phyloP scores from a whole-genome alignment of 1,284 basidiomycete species.

The Neolentinus lepideus region DNA sequence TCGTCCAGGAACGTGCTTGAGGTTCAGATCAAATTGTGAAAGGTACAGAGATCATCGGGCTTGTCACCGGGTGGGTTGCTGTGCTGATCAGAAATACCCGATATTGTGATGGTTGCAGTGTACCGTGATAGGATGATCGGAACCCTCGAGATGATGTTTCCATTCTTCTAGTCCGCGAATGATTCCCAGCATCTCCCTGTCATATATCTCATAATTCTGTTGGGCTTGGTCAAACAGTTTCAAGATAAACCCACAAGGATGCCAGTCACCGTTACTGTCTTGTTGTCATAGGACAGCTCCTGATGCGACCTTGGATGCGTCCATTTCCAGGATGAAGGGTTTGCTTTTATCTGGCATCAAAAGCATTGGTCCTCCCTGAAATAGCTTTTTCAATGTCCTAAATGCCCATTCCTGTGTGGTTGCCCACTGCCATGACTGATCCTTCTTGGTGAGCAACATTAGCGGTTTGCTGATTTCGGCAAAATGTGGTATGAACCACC shows the following conservation, averaged over 20 bases:
- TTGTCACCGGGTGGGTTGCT: background rate
- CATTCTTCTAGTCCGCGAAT: constrained; percentile 6
- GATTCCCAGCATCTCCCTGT: constrained; percentile 29
- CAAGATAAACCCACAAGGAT: constrained; percentile 7
- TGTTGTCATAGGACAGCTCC: constrained; percentile 8
- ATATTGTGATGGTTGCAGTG: background rate
- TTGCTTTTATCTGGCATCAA: no score
- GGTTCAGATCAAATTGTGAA: no score
- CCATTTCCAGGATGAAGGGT: no score
- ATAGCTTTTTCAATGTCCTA: no score
- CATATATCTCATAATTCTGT: constrained; percentile 25
- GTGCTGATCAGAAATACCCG: background rate
- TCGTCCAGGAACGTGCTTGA: no score
- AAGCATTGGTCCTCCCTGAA: no score
- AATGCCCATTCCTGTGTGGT: no score
- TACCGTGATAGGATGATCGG: background rate
- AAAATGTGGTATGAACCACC: constrained; percentile 31
- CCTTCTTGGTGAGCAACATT: constrained; percentile 17
- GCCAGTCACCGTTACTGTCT: constrained; percentile 9
- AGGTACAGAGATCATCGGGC: no score
- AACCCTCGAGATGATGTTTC: background rate
- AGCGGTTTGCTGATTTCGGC: constrained; percentile 19
- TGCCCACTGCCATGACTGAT: constrained; percentile 9
- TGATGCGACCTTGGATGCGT: constrained; percentile 8
- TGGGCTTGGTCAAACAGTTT: constrained; percentile 9